Evolutionary conservation across 1,139 yeast species (phyloP), one percentile per base, ranked within the genome.

Genomic region (Hemisphaericaspora xylofermentans): DNA sequence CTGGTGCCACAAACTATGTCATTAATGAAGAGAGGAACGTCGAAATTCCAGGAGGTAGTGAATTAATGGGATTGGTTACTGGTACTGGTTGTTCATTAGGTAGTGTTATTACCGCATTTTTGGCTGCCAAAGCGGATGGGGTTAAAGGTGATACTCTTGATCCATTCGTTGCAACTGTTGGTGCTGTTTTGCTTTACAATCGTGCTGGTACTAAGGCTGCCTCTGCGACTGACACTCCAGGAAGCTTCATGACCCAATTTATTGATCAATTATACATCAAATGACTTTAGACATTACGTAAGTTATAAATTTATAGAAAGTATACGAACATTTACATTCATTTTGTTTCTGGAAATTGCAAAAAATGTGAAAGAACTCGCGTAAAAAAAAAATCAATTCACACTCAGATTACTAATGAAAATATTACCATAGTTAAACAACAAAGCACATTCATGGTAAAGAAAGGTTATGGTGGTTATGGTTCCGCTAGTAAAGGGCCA

Each of bases 11-110:
- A 6, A 70, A 71, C 46, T 63, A 60, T 43, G 49, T 71, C 1
- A 51, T 65, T 13, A 54, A 56, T 36, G 56, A 50, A 6, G 34
- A 45, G n/a, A 43, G 44, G 19, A 39, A 47, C 3, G 47, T 42
- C 2, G 48, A 33, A 10, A 59, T 80, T 3, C 47, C 57, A 2
- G 94, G 93, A 12, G 94, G 96, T 0, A 76, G 82, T 49, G 62
- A 68, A 15, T 55, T 82, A 34, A 83, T 89, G 85, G 85, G 86
- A 1, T 58, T 67, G 12, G 76, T 89, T n/a, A 89, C 97, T 0
- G 97, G 96, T 0, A 75, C 94, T 2, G 98, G 97, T 0, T 91
- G 97, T 50, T 78, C 93, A 0, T 66, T 88, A 36, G 96, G 95
- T 1, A 82, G 93, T 38, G 75, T 80, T 0, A 78, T 88, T 41